Conservation (phyloP, 257 asterid genomes). For the Solanum corneliomulleri region DNA sequence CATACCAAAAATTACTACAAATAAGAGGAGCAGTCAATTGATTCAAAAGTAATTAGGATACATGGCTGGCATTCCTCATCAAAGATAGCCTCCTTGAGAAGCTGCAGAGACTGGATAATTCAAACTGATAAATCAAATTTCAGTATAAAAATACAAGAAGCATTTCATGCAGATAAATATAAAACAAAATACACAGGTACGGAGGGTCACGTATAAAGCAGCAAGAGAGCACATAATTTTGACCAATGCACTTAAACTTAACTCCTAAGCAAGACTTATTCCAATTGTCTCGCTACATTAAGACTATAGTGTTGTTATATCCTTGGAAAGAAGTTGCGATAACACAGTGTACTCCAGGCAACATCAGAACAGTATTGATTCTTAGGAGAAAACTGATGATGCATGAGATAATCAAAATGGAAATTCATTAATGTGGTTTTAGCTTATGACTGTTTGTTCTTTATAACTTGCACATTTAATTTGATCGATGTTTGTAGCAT, state of each 20-base stretch:
- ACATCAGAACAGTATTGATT: neutral
- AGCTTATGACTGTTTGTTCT: neutral
- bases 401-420: neutral
- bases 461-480: neutral
- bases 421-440: neutral
- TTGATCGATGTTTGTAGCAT: neutral
- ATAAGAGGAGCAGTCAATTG: conserved; percentile 1
- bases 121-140: conserved; percentile 11
- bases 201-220: neutral
- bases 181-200: neutral
- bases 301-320: neutral
- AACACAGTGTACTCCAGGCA: neutral
- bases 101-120: conserved; percentile 68
- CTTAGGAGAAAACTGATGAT: neutral
- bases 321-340: neutral
- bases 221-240: neutral
- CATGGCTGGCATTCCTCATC: conserved; percentile 71
- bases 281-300: neutral
- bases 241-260: neutral
- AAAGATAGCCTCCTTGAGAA: conserved; percentile 74
- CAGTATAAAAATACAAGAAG: neutral
- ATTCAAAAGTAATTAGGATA: conserved; percentile 49
- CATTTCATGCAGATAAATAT: neutral
- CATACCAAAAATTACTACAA: neutral
- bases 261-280: neutral